Percentiles rank a stretch among this genome's conserved stretches.
Conservation (phyloP, 805 yeast genomes). For the Wickerhamomyces bovis region DNA sequence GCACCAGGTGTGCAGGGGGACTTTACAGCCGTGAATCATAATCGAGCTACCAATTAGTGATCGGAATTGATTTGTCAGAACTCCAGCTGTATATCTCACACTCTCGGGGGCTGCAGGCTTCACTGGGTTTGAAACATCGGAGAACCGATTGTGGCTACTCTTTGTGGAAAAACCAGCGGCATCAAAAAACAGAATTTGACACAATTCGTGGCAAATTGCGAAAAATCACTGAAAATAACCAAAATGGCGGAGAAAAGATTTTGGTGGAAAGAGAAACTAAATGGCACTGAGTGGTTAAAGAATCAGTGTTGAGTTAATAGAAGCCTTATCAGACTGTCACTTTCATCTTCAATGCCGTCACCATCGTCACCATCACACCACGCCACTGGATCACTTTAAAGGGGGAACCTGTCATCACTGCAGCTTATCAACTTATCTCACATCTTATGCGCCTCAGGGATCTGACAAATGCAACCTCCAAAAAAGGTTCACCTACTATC, state of each 20-base stretch:
- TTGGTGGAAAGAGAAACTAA: background rate
- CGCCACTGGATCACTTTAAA: no score
- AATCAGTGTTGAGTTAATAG: no score
- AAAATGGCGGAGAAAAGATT: background rate
- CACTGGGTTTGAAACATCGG: background rate
- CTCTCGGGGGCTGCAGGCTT: background rate
- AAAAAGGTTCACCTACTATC: no score
- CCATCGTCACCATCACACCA: no score
- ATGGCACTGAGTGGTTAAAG: no score
- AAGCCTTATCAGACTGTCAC: no score
- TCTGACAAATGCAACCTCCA: no score
- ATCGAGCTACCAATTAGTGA: background rate
- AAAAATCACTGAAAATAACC: background rate
- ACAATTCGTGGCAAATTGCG: conserved; percentile 1
- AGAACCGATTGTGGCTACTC: conserved; percentile 3
- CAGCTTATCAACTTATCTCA: background rate
- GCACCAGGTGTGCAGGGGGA: background rate
- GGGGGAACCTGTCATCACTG: no score
- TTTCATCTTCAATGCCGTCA: no score
- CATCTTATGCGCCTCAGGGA: background rate
- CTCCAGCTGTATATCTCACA: background rate
- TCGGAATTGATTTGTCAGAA: background rate
- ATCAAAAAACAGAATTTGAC: conserved; percentile 1
- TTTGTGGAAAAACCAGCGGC: conserved; percentile 1
- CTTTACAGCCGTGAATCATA: background rate